Base-by-base conservation (phyloP, 1,284 basidiomycete species). In the Xerocomus alliaceus region DNA sequence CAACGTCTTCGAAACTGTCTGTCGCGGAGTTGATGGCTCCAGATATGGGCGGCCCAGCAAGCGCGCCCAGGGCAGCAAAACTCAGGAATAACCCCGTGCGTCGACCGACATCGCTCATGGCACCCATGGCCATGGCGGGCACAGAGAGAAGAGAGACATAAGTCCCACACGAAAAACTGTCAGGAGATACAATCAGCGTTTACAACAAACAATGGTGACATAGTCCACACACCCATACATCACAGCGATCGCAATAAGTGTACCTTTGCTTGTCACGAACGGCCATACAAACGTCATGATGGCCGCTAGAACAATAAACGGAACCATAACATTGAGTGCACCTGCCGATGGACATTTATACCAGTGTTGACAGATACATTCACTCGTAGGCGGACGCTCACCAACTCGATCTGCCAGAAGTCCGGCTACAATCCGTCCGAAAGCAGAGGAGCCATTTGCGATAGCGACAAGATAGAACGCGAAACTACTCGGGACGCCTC, bases 91-190 rank as follows among this genome's bases (percentile, higher is more conserved):
- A 83, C 1, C 89, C 87, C 6, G 82, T 75, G 15, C 87, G 81
- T 34, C 84, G 78, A 32, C 89, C 89, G 9, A 89, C 80, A 65
- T 89, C 87, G n/a, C 76, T 76, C 3, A 81, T 78, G 0, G 81
- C 80, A 1, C 90, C 89, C 74, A 92, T 80, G 6, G 80, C 77
- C 61, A 89, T 83, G 42, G 86, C 78, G 2, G 90, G 89, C 24
- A 81, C 78, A 1, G 81, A 70, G 26, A 88, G 66, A 15, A 89
- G 76, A 2, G 84, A 83, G 11, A 85, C 81, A 59, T 84, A 90
- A 0, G 83, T 79, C 4, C 89, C 89, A 6, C 80, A 83, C 0
- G 81, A 71, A 49, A 84, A 78, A 2, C 86, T 87, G 63, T 84
- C 84, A 12, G 71, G 77, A 13, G 84, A 78, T 32, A 84, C 7